Evolutionary conservation across 768 basidiomycete genomes (phyloP).

Genomic region (Rhizopogon vesiculosus): DNA sequence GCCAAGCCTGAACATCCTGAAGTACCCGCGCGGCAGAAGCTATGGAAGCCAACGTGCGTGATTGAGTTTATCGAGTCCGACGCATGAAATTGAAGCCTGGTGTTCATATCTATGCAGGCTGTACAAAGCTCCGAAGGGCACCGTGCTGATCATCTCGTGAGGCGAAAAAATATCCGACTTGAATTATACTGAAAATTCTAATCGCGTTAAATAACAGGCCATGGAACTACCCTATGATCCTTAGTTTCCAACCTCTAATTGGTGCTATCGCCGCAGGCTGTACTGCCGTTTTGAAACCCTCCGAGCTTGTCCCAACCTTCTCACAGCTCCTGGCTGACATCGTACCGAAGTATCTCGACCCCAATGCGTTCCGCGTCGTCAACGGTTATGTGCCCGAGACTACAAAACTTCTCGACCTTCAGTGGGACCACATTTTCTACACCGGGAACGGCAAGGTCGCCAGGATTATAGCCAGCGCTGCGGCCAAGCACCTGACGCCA

Average conservation of each 20-base stretch:
- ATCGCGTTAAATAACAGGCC: conserved; percentile 32
- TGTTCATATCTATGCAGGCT: conserved; percentile 19
- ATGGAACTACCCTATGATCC: conserved; percentile 63
- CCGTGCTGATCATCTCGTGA: conserved; percentile 56
- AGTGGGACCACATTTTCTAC: conserved; percentile 34
- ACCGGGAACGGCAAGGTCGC: conserved; percentile 29
- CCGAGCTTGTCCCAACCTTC: conserved; percentile 48
- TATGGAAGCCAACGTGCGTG: conserved; percentile 44
- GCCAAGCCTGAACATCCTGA: conserved; percentile 36
- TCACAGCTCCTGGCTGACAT: conserved; percentile 48
- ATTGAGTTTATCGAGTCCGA: neutral
- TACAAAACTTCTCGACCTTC: conserved; percentile 25
- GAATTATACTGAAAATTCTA: neutral
- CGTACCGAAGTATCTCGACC: conserved; percentile 52
- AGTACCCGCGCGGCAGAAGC: conserved; percentile 35
- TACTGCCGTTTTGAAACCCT: conserved; percentile 61
- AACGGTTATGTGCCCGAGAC: conserved; percentile 41
- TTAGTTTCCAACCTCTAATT: conserved; percentile 51
- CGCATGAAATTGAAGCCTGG: neutral
- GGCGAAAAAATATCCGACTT: conserved; percentile 15
- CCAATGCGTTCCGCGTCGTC: conserved; percentile 46
- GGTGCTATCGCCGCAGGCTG: conserved; percentile 78
- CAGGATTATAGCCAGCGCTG: conserved; percentile 19
- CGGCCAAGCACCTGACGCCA: conserved; percentile 30
- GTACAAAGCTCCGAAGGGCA: conserved; percentile 55